phyloP scores from a whole-genome alignment of 805 yeast species.

The Kodamaea kaohsiungensis region DNA sequence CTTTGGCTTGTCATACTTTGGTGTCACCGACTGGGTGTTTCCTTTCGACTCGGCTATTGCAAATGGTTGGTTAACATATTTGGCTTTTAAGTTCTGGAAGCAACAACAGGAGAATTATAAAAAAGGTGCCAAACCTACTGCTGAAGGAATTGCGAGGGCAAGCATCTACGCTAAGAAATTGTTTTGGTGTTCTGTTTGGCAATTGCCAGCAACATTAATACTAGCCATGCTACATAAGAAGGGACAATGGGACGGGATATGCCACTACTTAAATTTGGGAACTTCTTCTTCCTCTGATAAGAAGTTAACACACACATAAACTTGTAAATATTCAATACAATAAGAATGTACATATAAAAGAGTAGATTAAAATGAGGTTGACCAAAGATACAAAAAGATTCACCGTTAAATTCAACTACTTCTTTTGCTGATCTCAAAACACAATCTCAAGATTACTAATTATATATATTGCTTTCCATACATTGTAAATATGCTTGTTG shows the following conservation, averaged over 20 bases:
- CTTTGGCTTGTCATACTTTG: constrained; percentile 73
- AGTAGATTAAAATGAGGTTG: background rate
- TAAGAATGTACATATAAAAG: background rate
- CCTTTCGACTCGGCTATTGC: constrained; percentile 77
- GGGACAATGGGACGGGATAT: constrained; percentile 82
- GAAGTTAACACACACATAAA: constrained; percentile 1
- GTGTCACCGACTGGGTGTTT: constrained; percentile 80
- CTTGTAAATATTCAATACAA: background rate
- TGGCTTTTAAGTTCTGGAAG: constrained; percentile 81
- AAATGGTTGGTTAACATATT: constrained; percentile 82
- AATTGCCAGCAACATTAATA: constrained; percentile 83
- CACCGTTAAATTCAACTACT: no score
- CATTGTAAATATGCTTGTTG: background rate
- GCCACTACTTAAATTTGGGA: constrained; percentile 23
- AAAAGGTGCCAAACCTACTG: constrained; percentile 41
- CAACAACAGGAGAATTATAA: constrained; percentile 70
- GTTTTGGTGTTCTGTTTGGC: constrained; percentile 95
- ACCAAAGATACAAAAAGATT: no score
- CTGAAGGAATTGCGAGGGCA: constrained; percentile 61
- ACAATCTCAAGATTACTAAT: no score
- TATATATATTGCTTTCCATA: no score
- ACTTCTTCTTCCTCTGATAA: background rate
- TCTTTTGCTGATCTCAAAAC: no score
- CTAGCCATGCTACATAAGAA: constrained; percentile 93
- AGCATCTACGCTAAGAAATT: constrained; percentile 75